Base-by-base conservation (phyloP, 2,329 filamentous ascomycete genomes). In the Colletotrichum gloeosporioides region DNA sequence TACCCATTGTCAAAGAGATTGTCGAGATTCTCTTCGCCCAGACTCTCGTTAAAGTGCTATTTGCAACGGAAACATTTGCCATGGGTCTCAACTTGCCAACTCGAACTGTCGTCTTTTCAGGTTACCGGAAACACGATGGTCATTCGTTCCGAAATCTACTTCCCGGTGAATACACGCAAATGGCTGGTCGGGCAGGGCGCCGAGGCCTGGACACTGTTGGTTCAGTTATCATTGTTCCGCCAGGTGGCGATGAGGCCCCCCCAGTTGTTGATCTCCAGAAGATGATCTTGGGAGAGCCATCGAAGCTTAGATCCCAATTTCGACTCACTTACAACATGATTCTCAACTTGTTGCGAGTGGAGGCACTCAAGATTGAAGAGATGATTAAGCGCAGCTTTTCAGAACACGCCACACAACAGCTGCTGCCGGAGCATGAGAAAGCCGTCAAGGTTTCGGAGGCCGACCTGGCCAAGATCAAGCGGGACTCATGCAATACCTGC, bases 361-460 rank as follows among this genome's bases (percentile, higher is more conserved):
- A 99, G 84, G 97, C 97, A 4, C 87, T 99, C 79, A 99, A 98
- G 87, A 99, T 99, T 80, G 97, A 99, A 84, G 97, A 99, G 86
- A 99, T 99, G 97, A 99, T 99, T 88, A 99, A 99, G 90, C 94
- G 97, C 79, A 98, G 96, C 84, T 99, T 99, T 88, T 98, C 96
- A 69, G 97, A 99, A 84, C 97, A 99, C 85, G 96, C 96, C 29
- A 99, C 96, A 0, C 97, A 99, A 82, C 96, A 98, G 77, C 87
- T 99, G 15, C 88, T 99, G 2, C 97, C 97, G 0, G 96, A 99
- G 84, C 96, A 99, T 80, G 96, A 99, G 85, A 98, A 98, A 85
- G 94, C 96, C 74, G 95, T 99, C 77, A 96, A 96, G 83, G 80
- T 98, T 4, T 98, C 96, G 0, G 96, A 99, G 84, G 96, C 95